Conservation (phyloP, 108 stramenopile species). For the Nitzschia sp. region DNA sequence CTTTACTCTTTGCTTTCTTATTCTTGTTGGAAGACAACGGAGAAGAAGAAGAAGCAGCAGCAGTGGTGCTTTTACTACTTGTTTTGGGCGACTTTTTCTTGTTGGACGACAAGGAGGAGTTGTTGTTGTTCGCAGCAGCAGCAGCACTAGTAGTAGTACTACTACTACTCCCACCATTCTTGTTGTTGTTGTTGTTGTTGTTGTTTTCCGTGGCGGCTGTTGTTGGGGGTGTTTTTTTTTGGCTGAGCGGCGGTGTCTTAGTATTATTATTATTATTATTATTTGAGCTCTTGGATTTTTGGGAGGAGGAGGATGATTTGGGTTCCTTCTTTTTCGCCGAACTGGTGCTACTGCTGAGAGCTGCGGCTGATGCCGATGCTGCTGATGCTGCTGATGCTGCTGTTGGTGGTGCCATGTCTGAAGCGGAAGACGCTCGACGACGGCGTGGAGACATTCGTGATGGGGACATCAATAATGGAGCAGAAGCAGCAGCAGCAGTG, state of each 20-base stretch:
- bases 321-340: neutral
- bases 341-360: neutral
- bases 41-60: no score
- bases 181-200: neutral
- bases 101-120: no score
- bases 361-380: no score
- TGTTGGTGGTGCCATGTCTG: no score
- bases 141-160: neutral
- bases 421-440: neutral
- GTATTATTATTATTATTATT: no score
- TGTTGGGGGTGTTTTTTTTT: neutral
- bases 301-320: neutral
- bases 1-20: no score
- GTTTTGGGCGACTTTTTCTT: no score
- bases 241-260: neutral
- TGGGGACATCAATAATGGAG: neutral
- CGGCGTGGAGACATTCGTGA: neutral
- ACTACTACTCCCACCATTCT: neutral
- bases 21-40: no score
- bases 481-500: neutral
- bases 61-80: no score
- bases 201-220: conserved; percentile 1
- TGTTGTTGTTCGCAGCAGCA: no score
- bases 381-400: no score
- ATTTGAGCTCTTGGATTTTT: neutral